Evolutionary conservation across 257 asterid species (phyloP).

Genomic region (Nyctanthes arbortristis): DNA sequence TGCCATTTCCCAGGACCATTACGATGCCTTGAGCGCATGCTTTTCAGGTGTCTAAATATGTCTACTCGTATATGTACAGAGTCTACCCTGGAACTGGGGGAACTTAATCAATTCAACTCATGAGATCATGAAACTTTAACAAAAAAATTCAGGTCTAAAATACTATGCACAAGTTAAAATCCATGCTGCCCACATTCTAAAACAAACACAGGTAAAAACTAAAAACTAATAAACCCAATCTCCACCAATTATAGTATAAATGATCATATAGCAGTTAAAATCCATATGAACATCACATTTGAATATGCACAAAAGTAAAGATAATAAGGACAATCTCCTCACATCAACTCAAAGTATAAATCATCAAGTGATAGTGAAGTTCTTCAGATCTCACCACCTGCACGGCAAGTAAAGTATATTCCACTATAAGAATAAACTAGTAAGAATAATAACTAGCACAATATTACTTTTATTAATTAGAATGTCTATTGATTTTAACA

Average conservation of each 20-base stretch:
- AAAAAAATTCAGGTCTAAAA: not conserved
- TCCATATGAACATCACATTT: not conserved
- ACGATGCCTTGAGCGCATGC: constrained; percentile 79
- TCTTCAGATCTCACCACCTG: not conserved
- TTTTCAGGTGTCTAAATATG: constrained; percentile 20
- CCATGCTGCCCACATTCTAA: not conserved
- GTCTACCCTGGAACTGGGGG: constrained; percentile 12
- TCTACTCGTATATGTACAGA: not conserved
- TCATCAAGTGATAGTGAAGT: not conserved
- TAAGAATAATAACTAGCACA: not conserved
- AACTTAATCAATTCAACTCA: not conserved
- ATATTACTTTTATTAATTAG: not conserved
- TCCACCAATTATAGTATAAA: not conserved
- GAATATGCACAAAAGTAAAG: not conserved
- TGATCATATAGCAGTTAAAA: too few relatives aligned
- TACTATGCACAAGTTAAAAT: not conserved
- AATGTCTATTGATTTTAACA: not conserved
- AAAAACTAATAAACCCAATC: constrained; percentile 10
- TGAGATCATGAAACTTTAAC: not conserved
- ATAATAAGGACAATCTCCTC: not conserved
- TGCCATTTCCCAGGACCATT: constrained; percentile 69
- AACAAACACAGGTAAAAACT: not conserved
- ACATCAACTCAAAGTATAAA: not conserved
- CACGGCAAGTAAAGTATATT: not conserved
- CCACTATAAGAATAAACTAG: not conserved